Evolutionary conservation across 1,284 basidiomycete genomes (phyloP), one percentile per base, ranked within the genome.

Genomic region (Hypsizygus ulmarius): DNA sequence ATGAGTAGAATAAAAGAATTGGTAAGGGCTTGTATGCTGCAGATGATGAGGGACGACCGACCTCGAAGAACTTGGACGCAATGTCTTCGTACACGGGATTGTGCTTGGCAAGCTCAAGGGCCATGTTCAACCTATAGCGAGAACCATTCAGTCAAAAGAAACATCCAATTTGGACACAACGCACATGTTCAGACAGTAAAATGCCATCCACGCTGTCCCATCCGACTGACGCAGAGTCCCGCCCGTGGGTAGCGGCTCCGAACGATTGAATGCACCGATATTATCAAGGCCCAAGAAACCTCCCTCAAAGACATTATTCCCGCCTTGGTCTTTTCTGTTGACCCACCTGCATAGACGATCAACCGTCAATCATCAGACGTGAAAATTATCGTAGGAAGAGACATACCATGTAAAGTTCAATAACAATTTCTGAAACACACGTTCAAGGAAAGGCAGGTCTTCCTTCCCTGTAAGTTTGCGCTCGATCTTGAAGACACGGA

Each of bases 131-230:
- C 90, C 90, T 93, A 40, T 16, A 5, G 18, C 47, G 2, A 1
- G 9, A 28, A 7, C n/a, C 15, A 38, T 33, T 16, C 49, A 35
- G 38, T 7, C 29, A 30, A 29, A n/a, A 36, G 40, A 11, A 18
- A 45, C 40, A 32, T 7, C 28, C 12, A 7, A 36, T 6, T 11
- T 3, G 18, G 16, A 29, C 12, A 34, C 2, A 21, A 56, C 79
- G 60, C 54, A 89, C 94, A 98, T 98, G 63, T 96, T 96, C 52
- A 98, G 71, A 59, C 87, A 92, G 67, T 96, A 99, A 74, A 98
- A 98, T 21, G 93, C 95, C 96, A 99, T 99, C 96, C 96, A 98
- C 0, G 94, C 92, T 4, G 96, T 98, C 12, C 95, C 96, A 66
- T 98, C 96, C 6, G 96, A 93, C 70, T 99, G 96, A 45, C 95